phyloP scores from a whole-genome alignment of 768 basidiomycete species.

The Clavaria fumosa region DNA sequence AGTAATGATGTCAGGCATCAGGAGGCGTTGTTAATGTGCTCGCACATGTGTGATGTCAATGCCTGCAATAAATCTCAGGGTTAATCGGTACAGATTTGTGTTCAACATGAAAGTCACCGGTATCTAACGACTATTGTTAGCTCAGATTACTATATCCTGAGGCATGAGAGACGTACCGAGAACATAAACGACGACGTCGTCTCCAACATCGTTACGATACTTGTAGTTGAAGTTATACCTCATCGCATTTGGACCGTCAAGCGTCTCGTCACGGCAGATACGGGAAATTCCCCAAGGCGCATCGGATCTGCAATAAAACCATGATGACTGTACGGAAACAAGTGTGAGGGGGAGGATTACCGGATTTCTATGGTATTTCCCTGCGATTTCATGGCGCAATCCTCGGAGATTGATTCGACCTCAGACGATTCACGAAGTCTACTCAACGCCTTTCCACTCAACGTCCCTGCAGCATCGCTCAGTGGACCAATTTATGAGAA shows the following conservation, averaged over 20 bases:
- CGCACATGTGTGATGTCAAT: slow-evolving; percentile 15
- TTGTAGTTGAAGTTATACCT: slow-evolving; percentile 16
- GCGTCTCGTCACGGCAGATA: slow-evolving; percentile 12
- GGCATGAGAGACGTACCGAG: slow-evolving; percentile 18
- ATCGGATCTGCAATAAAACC: slow-evolving; percentile 12
- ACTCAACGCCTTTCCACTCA: no score
- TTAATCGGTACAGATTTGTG: neutral
- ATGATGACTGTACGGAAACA: no score
- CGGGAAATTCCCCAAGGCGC: slow-evolving; percentile 22
- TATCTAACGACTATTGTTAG: slow-evolving; percentile 13
- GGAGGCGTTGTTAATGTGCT: neutral
- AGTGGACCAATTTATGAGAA: no score
- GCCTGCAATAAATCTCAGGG: slow-evolving; percentile 9
- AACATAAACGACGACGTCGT: slow-evolving; percentile 24
- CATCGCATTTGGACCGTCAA: slow-evolving; percentile 9
- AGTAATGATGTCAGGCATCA: neutral
- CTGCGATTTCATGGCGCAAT: no score
- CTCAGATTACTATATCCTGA: neutral
- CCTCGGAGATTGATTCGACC: no score
- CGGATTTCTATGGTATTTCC: no score
- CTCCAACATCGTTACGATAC: slow-evolving; percentile 19
- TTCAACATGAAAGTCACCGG: slow-evolving; percentile 11
- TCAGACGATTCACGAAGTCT: no score
- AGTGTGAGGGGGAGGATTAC: no score
- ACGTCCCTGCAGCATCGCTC: no score